A percentile compares a stretch with the other conserved stretches of the same genome.
These are phyloP conservation scores for Aspergillus proliferans DNA, from an alignment of 2,329 filamentous ascomycete genomes.

Conservation along the genomic window DNA sequence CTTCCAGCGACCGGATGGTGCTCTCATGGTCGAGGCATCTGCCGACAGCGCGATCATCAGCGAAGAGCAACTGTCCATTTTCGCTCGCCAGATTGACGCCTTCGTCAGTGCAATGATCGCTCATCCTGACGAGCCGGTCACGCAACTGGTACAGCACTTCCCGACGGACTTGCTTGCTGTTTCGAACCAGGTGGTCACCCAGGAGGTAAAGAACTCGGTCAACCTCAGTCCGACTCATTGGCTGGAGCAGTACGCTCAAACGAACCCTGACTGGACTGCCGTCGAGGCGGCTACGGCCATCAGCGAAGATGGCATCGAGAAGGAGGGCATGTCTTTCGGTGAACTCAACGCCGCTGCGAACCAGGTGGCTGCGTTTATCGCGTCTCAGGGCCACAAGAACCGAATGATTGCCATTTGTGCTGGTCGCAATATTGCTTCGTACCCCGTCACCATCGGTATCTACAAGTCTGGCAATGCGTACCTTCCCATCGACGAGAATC, in stretches of 20 bases:
- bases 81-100: conserved; percentile 24
- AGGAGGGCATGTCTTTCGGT: conserved; percentile 20
- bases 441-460: conserved; percentile 73
- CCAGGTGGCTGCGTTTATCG: conserved; percentile 20
- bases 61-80: conserved; percentile 20
- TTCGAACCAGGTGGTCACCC: conserved; percentile 13
- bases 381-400: conserved; percentile 14
- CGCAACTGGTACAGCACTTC: conserved; percentile 17
- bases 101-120: conserved; percentile 23
- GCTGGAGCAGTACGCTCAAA: conserved; percentile 20
- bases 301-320: conserved; percentile 12
- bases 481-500: conserved; percentile 69
- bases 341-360: conserved; percentile 18
- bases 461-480: conserved; percentile 78
- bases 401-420: conserved; percentile 76
- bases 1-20: conserved; percentile 16
- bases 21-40: conserved; percentile 20
- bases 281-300: conserved; percentile 23
- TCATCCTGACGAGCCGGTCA: conserved; percentile 19
- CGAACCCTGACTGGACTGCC: conserved; percentile 24
- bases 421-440: conserved; percentile 77
- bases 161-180: conserved; percentile 18
- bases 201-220: conserved; percentile 13
- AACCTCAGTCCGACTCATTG: conserved; percentile 21
- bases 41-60: conserved; percentile 20